Evolutionary conservation across 176 grass and related monocot species (phyloP).

Genomic region (Urochloa ruziziensis): DNA sequence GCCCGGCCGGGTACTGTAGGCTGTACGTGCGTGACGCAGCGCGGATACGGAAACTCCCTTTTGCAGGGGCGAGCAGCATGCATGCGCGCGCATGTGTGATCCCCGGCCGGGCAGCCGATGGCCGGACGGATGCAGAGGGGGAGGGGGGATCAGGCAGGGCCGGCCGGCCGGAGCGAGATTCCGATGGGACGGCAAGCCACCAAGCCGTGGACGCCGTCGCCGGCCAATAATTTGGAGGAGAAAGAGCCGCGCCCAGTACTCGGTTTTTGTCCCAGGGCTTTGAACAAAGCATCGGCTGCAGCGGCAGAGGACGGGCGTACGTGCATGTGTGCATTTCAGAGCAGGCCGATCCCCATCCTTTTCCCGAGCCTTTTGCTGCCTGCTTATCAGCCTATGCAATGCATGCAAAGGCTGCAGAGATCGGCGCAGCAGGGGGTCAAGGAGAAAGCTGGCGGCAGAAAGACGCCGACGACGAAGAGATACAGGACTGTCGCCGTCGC

Average conservation of each 20-base stretch:
- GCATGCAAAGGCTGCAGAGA: constrained; percentile 31
- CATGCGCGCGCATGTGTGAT: neutral
- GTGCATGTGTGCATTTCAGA: neutral
- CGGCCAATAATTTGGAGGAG: constrained; percentile 9
- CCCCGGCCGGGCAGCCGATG: neutral
- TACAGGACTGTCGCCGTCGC: neutral
- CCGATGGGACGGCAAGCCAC: neutral
- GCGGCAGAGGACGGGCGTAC: neutral
- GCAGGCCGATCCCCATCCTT: neutral
- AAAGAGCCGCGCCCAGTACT: neutral
- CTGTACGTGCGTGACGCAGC: neutral
- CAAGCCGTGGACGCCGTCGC: neutral
- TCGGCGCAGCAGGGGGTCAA: neutral
- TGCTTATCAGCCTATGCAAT: no score
- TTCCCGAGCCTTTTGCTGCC: constrained; percentile 22
- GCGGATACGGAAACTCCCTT: neutral
- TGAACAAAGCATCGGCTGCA: constrained; percentile 30
- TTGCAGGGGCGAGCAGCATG: neutral
- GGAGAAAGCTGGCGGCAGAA: neutral
- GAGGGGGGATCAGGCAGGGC: neutral
- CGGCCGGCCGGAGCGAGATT: constrained; percentile 9
- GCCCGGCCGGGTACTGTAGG: no score
- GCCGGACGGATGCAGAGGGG: neutral
- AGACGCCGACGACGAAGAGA: neutral
- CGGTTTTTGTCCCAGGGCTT: constrained; percentile 31